phyloP scores from a whole-genome alignment of 2,329 filamentous ascomycete genomes.

The Alternaria hordeiaustralica region DNA sequence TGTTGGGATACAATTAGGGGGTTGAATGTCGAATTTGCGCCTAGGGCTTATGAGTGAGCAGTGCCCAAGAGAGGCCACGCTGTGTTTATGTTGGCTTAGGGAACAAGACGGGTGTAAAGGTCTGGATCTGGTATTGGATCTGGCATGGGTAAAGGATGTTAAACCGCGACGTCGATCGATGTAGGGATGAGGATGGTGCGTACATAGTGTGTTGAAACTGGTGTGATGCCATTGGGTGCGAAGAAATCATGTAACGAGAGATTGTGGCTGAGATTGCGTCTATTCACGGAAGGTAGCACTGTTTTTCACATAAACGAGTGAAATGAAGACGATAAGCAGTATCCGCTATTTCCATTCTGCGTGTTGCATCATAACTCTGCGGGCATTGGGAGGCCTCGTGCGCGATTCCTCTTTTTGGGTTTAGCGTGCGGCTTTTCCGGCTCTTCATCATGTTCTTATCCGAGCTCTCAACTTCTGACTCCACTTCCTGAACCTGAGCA shows the following conservation, averaged over 20 bases:
- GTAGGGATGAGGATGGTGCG: neutral
- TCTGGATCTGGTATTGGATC: neutral
- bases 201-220: neutral
- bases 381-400: neutral
- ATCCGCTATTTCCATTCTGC: neutral
- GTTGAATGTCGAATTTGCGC: slow-evolving; percentile 33
- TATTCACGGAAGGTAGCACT: neutral
- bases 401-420: neutral
- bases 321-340: neutral
- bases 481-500: slow-evolving; percentile 5
- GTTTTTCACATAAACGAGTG: neutral
- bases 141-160: neutral
- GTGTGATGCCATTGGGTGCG: neutral
- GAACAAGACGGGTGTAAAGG: neutral
- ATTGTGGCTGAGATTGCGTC: neutral
- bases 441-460: slow-evolving; percentile 9
- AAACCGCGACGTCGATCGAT: neutral
- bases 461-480: slow-evolving; percentile 7
- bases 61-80: neutral
- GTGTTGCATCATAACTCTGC: neutral
- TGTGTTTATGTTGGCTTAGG: neutral
- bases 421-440: slow-evolving; percentile 15
- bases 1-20: slow-evolving; percentile 36
- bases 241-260: neutral
- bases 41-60: slow-evolving; percentile 29